Evolutionary conservation across 495 filamentous ascomycete species (phyloP).

Genomic region (Penicillium turbatum): DNA sequence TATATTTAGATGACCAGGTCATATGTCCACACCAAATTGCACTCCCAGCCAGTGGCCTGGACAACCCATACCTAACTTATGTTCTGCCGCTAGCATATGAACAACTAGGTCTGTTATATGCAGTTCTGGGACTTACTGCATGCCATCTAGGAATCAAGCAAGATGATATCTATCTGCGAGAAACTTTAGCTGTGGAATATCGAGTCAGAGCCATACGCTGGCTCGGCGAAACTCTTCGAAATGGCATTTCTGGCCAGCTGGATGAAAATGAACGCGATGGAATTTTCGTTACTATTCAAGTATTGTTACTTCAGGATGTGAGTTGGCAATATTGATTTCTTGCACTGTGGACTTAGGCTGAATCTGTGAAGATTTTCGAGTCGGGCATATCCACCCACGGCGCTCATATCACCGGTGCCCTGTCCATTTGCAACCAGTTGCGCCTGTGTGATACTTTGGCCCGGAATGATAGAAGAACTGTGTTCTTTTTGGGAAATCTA

Average conservation of each 20-base stretch:
- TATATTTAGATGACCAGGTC: conserved; percentile 25
- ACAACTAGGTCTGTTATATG: conserved; percentile 33
- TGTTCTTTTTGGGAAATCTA: conserved; percentile 39
- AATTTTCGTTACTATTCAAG: conserved; percentile 36
- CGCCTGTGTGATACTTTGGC: conserved; percentile 26
- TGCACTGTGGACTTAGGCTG: neutral
- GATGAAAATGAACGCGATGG: conserved; percentile 32
- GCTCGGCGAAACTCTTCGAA: conserved; percentile 26
- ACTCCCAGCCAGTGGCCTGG: conserved; percentile 14
- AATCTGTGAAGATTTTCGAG: conserved; percentile 29
- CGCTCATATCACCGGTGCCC: conserved; percentile 37
- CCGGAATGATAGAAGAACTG: conserved; percentile 24
- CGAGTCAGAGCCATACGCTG: conserved; percentile 35
- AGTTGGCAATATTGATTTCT: conserved; percentile 5
- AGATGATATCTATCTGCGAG: conserved; percentile 22
- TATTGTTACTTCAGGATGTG: conserved; percentile 39
- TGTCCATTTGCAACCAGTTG: conserved; percentile 36
- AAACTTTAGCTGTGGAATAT: conserved; percentile 32
- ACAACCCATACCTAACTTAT: conserved; percentile 37
- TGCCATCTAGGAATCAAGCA: conserved; percentile 32
- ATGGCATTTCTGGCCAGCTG: conserved; percentile 25
- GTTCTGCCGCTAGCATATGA: conserved; percentile 35
- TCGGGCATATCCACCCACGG: conserved; percentile 36
- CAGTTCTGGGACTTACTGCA: conserved; percentile 34
- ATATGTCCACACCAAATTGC: conserved; percentile 41